phyloP scores from a whole-genome alignment of 345 rosid species.

The thale cress (Arabidopsis thaliana) region DNA sequence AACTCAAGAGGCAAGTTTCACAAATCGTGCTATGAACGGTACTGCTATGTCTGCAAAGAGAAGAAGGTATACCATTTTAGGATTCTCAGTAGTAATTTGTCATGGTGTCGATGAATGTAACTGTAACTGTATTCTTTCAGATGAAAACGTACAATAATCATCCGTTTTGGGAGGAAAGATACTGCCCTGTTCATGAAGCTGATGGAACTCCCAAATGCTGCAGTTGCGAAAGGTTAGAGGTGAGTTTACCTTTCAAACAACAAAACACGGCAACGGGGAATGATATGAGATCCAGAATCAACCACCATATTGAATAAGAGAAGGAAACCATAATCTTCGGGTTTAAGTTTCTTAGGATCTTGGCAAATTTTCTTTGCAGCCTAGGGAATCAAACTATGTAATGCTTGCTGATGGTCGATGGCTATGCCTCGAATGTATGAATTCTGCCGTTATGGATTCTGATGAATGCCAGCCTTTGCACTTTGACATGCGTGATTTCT shows the following conservation, averaged over 20 bases:
- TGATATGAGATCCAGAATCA: constrained; percentile 1
- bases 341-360: constrained; percentile 19
- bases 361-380: constrained; percentile 45
- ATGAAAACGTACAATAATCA: constrained; percentile 51
- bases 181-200: constrained; percentile 75
- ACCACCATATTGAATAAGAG: background rate
- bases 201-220: constrained; percentile 74
- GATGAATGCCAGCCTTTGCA: constrained; percentile 79
- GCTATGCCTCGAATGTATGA: constrained; percentile 84
- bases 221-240: constrained; percentile 43
- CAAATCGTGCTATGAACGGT: constrained; percentile 24
- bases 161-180: constrained; percentile 61
- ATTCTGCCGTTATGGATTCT: constrained; percentile 85
- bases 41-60: constrained; percentile 42
- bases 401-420: constrained; percentile 69
- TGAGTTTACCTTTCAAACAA: constrained; percentile 24
- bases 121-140: constrained; percentile 52
- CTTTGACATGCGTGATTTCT: constrained; percentile 83
- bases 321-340: background rate
- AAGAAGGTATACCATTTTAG: background rate
- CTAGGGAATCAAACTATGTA: constrained; percentile 53
- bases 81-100: background rate
- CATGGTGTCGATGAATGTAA: constrained; percentile 25
- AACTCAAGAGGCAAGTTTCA: constrained; percentile 44
- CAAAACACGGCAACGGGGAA: background rate